Evolutionary conservation across 345 rosid genomes (phyloP), one percentile per base, ranked within the genome.

Genomic region (Turritis glabra): DNA sequence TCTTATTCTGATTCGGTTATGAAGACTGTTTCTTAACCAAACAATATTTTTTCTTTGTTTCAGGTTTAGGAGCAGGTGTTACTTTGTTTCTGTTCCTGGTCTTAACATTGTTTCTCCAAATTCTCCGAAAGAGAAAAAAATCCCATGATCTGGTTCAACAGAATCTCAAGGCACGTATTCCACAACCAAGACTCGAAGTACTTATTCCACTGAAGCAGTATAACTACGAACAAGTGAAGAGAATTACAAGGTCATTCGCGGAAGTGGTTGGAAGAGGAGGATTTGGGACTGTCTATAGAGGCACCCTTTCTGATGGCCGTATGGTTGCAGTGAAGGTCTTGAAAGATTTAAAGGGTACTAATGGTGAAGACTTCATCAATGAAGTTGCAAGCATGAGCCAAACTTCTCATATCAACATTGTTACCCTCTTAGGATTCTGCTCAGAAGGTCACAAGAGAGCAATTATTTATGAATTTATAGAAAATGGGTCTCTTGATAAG

Each of bases 381-480:
- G 85, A 86, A 82, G 89, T 84, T 18, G 84, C 71, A 0, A 81
- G 82, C 75, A 84, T 86, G 19, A 69, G 85, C 23, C 62, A 76
- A 61, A 85, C 87, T 11, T 80, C 84, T 9, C 87, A 85, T 60
- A 80, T 86, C 2, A 84, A 86, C 59, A 47, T 85, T 14, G 87
- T 82, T 7, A 15, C 53, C 7, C 61, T 83, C 1, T 58, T 83
- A 2, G 87, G 87, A 1, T 83, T 80, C 29, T 83, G 89, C 61
- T 80, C 73, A 1, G 63, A 76, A 32, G 76, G 70, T 55, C 62
- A 44, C 0, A 78, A 68, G 52, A 54, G 82, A 71, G 85, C 84
- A 21, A 38, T 85, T 48, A 30, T 85, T 0, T 85, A 80, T 18
- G 83, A 78, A 44, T 80, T 50, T 58, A 43, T 81, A 77, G 47